Evolutionary conservation across 176 grass and related monocot species (phyloP), one percentile per base, ranked within the genome.

Genomic region (Rhipidocladum racemiflorum): DNA sequence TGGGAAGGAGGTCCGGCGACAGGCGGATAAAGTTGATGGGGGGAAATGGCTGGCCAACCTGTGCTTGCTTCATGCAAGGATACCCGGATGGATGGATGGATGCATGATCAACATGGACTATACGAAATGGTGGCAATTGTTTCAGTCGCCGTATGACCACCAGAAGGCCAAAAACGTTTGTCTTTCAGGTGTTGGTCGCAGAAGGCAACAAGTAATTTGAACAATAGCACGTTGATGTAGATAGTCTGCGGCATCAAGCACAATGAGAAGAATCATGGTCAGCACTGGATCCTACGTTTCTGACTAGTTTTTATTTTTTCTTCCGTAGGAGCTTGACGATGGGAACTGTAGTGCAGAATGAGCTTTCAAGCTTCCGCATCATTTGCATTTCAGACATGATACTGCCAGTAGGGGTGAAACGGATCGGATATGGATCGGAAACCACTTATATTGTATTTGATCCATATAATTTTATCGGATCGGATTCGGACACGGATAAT

Each of bases 31-130:
- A 30, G 76, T 54, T 75, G 49, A 67, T 29, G 3, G 75, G 51
- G 51, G 15, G 14, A 62, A 57, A 61, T 57, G 74, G 48, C 21
- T 82, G 88, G 73, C 78, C 39, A 85, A 70, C 71, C 76, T 70
- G 82, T 45, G 66, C 23, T 6, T 80, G 68, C 59, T n/a, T 50
- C 12, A 15, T 20, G 39, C 8, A 14, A 46, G 59, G 39, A 15
- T 30, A 1, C 59, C 9, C 63, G 75, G 29, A 17, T 77, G 75
- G 29, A 17, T 18, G 59, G 24, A 64, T 45, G 39, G 15, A 8
- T 18, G 40, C 38, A 64, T 45, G 39, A 18, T 30, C 16, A 64
- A 46, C 40, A 48, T 9, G 29, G 6, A 29, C 61, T 34, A 3
- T 18, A 25, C 16, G 28, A 42, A 55, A 18, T 66, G 18, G 25